Base-by-base conservation (phyloP, 495 filamentous ascomycete species). In the Penicillium robsamsonii region DNA sequence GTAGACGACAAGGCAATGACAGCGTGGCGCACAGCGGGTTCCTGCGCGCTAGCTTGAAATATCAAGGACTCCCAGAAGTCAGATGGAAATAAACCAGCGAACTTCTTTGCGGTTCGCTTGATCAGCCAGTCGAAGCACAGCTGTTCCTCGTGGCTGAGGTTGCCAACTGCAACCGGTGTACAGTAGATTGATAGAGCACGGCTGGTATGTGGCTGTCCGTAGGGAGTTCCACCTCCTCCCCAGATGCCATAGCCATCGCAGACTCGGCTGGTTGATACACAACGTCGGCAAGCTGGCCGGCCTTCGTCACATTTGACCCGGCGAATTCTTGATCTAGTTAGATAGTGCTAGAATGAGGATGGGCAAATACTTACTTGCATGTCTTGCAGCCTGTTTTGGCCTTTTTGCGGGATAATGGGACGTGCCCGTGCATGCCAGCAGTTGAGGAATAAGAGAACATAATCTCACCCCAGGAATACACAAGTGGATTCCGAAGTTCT, bases 21-120 rank as follows among this genome's bases (percentile, higher is more conserved):
- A 8, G 86, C 84, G 66, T 89, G 85, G 22, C 82, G 77, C 42
- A 89, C 83, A 5, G 81, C 75, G 4, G 85, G 74, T 63, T 87
- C 82, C 15, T 77, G 77, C 46, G 83, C 78, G 40, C 81, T 84
- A 57, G 83, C 82, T 63, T 84, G 82, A 33, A 87, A 67, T 11
- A 88, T 55, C 40, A 75, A 30, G 13, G 69, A 72, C 12, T 62
- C 79, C 86, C 84, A 89, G 56, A 87, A 85, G 7, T 78, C 80
- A 4, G 82, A 84, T 49, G 78, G 72, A 49, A 86, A 87, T 61
- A 84, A 83, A 3, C 85, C 84, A 1, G 84, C 80, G 30, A 89
- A 70, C 56, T 85, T 82, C 47, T 67, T 76, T 0, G 81, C 75
- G 0, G 83, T 86, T 37, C 78, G 79, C 30, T 75, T 73, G 37